Percentiles rank a stretch among this genome's conserved stretches.
These are phyloP conservation scores for Aspergillus pseudoviridinutans DNA, from an alignment of 2,329 filamentous ascomycete genomes.

Conservation along the genomic window DNA sequence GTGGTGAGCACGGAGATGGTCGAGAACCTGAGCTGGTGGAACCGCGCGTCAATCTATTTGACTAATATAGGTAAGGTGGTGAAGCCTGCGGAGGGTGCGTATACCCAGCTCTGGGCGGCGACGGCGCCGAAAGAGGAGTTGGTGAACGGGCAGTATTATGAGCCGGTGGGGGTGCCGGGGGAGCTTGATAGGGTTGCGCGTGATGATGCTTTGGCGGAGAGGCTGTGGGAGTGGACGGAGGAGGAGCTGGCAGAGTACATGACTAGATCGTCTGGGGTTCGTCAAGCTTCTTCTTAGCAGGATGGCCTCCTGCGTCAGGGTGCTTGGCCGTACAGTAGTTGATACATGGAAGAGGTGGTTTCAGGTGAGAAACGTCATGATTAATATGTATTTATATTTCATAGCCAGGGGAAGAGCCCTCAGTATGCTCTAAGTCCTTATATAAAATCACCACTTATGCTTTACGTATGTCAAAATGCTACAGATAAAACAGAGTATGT, in stretches of 20 bases:
- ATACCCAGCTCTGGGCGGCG: conserved; percentile 42
- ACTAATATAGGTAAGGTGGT: conserved; percentile 10
- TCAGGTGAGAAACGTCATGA: too few species aligned
- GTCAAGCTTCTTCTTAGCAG: too few species aligned
- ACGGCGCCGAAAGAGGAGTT: conserved; percentile 24
- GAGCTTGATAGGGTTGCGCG: conserved; percentile 2
- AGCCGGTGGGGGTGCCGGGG: conserved; percentile 7
- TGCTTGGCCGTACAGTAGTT: too few species aligned
- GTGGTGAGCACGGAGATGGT: conserved; percentile 37
- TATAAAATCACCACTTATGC: too few species aligned
- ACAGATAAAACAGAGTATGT: too few species aligned
- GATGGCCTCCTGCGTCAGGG: too few species aligned
- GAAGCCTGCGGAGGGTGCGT: conserved; percentile 33
- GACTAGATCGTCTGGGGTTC: background rate
- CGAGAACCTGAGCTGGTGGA: conserved; percentile 9
- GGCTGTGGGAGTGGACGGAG: conserved; percentile 15
- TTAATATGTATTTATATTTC: too few species aligned
- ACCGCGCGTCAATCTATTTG: conserved; percentile 10
- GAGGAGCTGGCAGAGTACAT: conserved; percentile 8
- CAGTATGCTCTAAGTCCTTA: too few species aligned
- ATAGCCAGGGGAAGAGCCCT: too few species aligned
- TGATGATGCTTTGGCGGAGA: conserved; percentile 7
- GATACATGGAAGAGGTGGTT: too few species aligned
- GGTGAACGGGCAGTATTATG: conserved; percentile 8
- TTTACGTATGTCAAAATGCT: too few species aligned